Conservation (phyloP, 306 rosid genomes). For the Cicer judaicum region DNA sequence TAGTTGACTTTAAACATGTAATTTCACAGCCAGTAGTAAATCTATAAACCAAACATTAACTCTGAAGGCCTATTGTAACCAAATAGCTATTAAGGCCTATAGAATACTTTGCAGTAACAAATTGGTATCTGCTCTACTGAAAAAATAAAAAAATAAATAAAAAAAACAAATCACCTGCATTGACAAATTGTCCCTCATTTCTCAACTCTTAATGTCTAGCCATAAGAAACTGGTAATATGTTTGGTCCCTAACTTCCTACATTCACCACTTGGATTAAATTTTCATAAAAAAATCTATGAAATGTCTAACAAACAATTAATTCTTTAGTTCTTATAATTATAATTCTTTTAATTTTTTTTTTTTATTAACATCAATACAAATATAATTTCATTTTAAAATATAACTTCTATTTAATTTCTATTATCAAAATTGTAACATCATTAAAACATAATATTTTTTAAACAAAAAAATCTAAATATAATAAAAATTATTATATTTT, state of each 20-base stretch:
- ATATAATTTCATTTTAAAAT: no score
- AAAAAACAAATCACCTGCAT: neutral
- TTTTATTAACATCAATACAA: no score
- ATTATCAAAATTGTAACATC: no score
- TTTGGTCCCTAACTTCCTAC: neutral
- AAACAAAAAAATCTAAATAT: no score
- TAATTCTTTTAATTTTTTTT: no score
- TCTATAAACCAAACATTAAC: no score
- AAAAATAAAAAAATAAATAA: neutral
- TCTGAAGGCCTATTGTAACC: no score
- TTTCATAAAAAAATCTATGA: neutral
- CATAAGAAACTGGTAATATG: neutral
- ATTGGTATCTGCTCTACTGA: neutral
- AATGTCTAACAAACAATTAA: neutral
- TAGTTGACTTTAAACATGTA: constrained; percentile 2
- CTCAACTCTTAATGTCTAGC: neutral
- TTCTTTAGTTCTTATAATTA: no score
- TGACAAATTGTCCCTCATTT: neutral
- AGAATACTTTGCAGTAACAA: neutral
- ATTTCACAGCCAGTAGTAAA: neutral
- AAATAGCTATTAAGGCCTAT: neutral
- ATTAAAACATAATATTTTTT: no score
- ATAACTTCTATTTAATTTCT: no score
- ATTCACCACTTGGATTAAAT: neutral
- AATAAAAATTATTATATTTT: no score